Conservation (phyloP, 257 asterid species). For the Jacaranda copaia region DNA sequence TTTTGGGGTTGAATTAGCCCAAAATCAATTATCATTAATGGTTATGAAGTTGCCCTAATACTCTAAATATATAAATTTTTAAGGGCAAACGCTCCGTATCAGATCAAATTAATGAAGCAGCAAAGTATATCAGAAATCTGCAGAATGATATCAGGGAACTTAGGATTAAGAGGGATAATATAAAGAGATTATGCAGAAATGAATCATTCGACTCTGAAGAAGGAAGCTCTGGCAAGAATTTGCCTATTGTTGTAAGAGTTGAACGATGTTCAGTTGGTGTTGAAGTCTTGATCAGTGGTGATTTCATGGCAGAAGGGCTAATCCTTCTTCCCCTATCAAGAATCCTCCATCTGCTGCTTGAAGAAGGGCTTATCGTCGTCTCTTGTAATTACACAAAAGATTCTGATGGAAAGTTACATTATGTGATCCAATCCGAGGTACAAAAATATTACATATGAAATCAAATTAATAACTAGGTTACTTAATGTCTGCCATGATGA, state of each 20-base stretch:
- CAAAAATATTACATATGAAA: background rate
- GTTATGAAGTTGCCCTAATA: too few relatives aligned
- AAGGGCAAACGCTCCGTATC: conserved; percentile 60
- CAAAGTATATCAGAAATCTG: conserved; percentile 44
- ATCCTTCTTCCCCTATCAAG: conserved; percentile 49
- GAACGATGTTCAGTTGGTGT: conserved; percentile 51
- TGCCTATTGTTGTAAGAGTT: conserved; percentile 41
- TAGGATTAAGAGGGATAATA: conserved; percentile 35
- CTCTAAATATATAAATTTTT: background rate
- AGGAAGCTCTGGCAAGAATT: conserved; percentile 18
- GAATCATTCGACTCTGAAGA: background rate
- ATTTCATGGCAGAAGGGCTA: conserved; percentile 20
- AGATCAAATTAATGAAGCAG: conserved; percentile 57
- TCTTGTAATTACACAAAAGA: conserved; percentile 46
- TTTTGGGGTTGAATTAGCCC: too few relatives aligned
- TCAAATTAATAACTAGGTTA: background rate
- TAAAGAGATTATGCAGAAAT: conserved; percentile 14
- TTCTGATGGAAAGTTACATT: conserved; percentile 37
- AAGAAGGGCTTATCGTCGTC: conserved; percentile 50
- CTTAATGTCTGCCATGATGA: background rate
- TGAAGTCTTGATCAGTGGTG: conserved; percentile 50
- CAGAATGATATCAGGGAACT: conserved; percentile 48
- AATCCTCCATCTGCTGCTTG: conserved; percentile 41
- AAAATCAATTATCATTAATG: too few relatives aligned
- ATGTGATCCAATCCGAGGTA: conserved; percentile 59